Evolutionary conservation across 257 asterid genomes (phyloP).

Genomic region (Linderniella brevidens): DNA sequence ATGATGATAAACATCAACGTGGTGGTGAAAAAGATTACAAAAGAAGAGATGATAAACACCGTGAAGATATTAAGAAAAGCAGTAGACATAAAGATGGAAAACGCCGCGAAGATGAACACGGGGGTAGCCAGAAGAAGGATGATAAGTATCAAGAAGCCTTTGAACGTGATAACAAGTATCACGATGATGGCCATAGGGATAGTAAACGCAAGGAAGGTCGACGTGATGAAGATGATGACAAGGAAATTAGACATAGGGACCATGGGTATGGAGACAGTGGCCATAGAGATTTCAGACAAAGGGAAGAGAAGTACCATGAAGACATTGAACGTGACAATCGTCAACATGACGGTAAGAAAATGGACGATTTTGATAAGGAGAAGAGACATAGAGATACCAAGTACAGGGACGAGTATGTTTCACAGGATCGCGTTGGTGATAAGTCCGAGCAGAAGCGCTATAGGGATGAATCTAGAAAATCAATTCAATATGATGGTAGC

Average conservation of each 20-base stretch:
- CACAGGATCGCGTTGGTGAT: slow-evolving; percentile 49
- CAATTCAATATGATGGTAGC: slow-evolving; percentile 41
- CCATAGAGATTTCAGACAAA: slow-evolving; percentile 20
- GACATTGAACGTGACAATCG: slow-evolving; percentile 44
- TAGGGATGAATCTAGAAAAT: slow-evolving; percentile 53
- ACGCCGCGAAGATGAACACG: slow-evolving; percentile 38
- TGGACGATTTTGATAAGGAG: slow-evolving; percentile 53
- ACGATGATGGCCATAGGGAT: slow-evolving; percentile 35
- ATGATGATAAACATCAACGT: slow-evolving; percentile 34
- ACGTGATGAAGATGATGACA: slow-evolving; percentile 45
- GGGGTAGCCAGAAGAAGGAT: slow-evolving; percentile 39
- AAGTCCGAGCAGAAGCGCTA: slow-evolving; percentile 43
- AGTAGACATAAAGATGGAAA: slow-evolving; percentile 40
- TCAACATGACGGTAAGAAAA: slow-evolving; percentile 41
- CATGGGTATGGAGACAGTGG: slow-evolving; percentile 56
- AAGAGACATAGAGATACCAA: slow-evolving; percentile 47
- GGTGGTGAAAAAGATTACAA: slow-evolving; percentile 43
- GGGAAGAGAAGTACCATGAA: slow-evolving; percentile 32
- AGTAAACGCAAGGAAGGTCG: slow-evolving; percentile 31
- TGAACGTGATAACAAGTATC: slow-evolving; percentile 43
- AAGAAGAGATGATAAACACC: slow-evolving; percentile 30
- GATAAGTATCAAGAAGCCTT: slow-evolving; percentile 37
- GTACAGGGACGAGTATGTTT: slow-evolving; percentile 24
- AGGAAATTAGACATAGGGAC: slow-evolving; percentile 38
- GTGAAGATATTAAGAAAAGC: slow-evolving; percentile 51